Base-by-base conservation (phyloP, 2,329 filamentous ascomycete genomes). In the Cryoendolithus antarcticus region DNA sequence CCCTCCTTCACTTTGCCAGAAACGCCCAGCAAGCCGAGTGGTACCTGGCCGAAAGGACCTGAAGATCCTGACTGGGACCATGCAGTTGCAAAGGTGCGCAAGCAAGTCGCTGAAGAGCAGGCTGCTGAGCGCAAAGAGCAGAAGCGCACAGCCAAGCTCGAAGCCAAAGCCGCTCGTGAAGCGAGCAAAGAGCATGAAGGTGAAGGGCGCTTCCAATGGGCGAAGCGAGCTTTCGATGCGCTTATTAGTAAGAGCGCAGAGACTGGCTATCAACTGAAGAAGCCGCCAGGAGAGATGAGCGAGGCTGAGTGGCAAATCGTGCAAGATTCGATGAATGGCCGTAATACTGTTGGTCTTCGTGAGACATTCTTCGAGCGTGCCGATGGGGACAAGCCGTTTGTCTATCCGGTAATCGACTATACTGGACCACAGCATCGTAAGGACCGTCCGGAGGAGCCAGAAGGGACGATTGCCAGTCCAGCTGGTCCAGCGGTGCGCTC, bases 201-300 rank as follows among this genome's bases (percentile, higher is more conserved):
- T 19, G 15, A 19, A 19, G 34, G 38, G 5, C 38, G 30, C 9
- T 33, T 40, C 34, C 35, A 36, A 29, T 40, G 38, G 38, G 38
- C 38, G 10, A 40, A 40, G 30, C 34, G 27, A 12, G 21, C 38
- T 10, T 29, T 40, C 12, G 30, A 40, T 9, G 11, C 15, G 10
- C 34, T 40, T 13, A 21, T 37, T 24, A 34, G 38, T 34, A 40
- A 37, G 29, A 21, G 37, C 33, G 38, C 35, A 21, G 34, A 40
- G 11, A 34, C 35, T 8, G 38, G 38, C 30, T 40, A 34, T 34
- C 38, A 32, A 6, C 38, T 34, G 2, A 40, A 40, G 30, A 40
- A 40, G 33, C 34, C 15, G 15, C 15, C 15, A 19, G 15, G 15
- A 19, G 15, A 19, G 15, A 19, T 19, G 15, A 19, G 15, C 15